phyloP scores from a whole-genome alignment of 1,284 basidiomycete genomes.

The Apiotrichum laibachii region DNA sequence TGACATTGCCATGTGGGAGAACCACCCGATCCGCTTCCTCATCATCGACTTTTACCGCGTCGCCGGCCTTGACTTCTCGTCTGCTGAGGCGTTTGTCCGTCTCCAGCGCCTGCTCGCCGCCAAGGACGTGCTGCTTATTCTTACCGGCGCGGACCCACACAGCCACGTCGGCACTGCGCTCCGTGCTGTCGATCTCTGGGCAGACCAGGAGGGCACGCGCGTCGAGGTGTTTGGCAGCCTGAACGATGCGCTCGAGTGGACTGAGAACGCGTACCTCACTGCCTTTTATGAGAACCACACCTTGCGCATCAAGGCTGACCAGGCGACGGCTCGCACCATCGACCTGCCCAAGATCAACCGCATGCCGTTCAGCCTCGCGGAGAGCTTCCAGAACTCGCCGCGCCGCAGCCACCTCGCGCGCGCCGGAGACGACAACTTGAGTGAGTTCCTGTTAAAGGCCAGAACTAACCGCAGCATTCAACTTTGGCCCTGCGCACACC shows the following conservation, averaged over 20 bases:
- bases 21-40: constrained; percentile 83
- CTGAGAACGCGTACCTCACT: constrained; percentile 75
- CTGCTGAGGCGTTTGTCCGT: constrained; percentile 91
- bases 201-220: constrained; percentile 58
- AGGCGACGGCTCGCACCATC: constrained; percentile 21
- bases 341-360: constrained; percentile 44
- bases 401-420: constrained; percentile 69
- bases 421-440: constrained; percentile 60
- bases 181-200: constrained; percentile 70
- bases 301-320: constrained; percentile 19
- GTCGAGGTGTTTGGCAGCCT: constrained; percentile 81
- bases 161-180: constrained; percentile 69
- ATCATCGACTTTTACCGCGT: constrained; percentile 81
- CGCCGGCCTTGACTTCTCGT: constrained; percentile 87
- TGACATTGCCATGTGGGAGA: constrained; percentile 69
- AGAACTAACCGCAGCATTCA: neutral
- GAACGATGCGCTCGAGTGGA: constrained; percentile 95
- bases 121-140: constrained; percentile 76
- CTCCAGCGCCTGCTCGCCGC: constrained; percentile 77
- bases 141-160: constrained; percentile 74
- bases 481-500: neutral
- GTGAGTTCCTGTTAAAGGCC: neutral
- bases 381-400: constrained; percentile 69
- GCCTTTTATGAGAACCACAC: constrained; percentile 49
- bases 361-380: constrained; percentile 54